A percentile compares a stretch with the other conserved stretches of the same genome.
phyloP scores from a whole-genome alignment of 2,329 filamentous ascomycete genomes.

The Fusarium penzigii region DNA sequence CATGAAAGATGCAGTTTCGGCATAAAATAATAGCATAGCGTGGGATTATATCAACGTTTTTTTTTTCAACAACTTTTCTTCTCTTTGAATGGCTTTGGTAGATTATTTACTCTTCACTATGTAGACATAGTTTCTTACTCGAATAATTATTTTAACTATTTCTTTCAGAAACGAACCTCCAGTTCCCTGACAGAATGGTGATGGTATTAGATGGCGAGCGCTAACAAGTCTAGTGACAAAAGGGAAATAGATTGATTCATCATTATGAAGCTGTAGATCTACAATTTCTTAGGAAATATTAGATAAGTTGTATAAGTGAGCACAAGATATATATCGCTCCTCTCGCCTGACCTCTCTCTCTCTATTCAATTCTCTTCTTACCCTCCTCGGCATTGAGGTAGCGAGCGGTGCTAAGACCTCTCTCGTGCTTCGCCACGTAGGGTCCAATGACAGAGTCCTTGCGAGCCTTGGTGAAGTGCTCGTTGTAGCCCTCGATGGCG shows the following conservation, averaged over 20 bases:
- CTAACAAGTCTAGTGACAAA: not conserved
- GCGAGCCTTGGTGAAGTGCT: constrained; percentile 78
- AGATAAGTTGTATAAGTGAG: constrained; percentile 11
- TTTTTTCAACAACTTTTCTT: not conserved
- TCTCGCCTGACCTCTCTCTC: constrained; percentile 7
- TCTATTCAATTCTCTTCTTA: constrained; percentile 93
- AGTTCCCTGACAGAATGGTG: no score
- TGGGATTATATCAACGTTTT: not conserved
- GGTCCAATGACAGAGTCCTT: constrained; percentile 81
- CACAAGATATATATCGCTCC: constrained; percentile 3
- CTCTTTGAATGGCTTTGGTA: no score
- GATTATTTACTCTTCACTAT: no score
- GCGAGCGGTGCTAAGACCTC: constrained; percentile 79
- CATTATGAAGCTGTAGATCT: not conserved
- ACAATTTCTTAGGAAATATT: constrained; percentile 5
- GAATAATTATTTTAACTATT: no score
- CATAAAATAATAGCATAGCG: constrained; percentile 7
- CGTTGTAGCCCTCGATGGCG: constrained; percentile 84
- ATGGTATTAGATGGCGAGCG: no score
- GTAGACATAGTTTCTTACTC: no score
- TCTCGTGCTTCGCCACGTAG: constrained; percentile 69
- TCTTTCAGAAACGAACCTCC: no score
- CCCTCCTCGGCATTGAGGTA: constrained; percentile 90
- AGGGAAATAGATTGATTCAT: not conserved
- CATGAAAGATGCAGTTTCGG: constrained; percentile 1